Evolutionary conservation across 208 protist genomes (phyloP).

Genomic region (Acanthamoeba sp.): DNA sequence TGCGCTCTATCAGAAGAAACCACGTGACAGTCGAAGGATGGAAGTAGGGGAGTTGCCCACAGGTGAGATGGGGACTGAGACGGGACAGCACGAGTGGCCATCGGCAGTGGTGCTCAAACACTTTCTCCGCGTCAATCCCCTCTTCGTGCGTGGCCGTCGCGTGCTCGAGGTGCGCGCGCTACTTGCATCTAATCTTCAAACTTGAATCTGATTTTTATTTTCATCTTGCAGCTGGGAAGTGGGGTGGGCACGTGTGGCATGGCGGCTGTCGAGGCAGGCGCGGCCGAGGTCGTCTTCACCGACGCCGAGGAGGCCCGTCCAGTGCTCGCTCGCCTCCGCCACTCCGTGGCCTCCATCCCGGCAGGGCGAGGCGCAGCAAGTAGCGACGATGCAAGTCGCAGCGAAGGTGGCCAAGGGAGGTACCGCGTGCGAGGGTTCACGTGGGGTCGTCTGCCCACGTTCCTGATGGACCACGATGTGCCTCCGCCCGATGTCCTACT

Average conservation of each 20-base stretch:
- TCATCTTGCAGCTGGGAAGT: conserved; percentile 25
- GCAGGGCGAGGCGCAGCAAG: too few relatives aligned
- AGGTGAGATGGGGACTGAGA: not conserved
- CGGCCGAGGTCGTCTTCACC: conserved; percentile 15
- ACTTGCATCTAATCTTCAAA: not conserved
- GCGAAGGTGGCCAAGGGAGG: not conserved
- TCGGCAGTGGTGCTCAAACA: not conserved
- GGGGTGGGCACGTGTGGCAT: conserved; percentile 18
- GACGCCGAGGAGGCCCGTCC: conserved; percentile 28
- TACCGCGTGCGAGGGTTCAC: not conserved
- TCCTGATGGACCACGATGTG: not conserved
- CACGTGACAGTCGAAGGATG: too few relatives aligned
- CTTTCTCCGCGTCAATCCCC: not conserved
- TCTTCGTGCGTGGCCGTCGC: not conserved
- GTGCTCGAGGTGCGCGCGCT: not conserved
- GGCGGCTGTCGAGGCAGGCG: not conserved
- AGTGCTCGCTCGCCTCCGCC: not conserved
- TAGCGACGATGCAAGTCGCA: too few relatives aligned
- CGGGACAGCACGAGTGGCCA: conserved; percentile 30
- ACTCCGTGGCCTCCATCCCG: too few relatives aligned
- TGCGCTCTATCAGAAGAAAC: too few relatives aligned
- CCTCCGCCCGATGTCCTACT: not conserved
- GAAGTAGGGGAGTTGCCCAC: not conserved
- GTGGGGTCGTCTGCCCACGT: not conserved
- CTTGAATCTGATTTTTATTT: too few relatives aligned